Base-by-base conservation (phyloP, 2,329 filamentous ascomycete species). In the Beauveria sp. region DNA sequence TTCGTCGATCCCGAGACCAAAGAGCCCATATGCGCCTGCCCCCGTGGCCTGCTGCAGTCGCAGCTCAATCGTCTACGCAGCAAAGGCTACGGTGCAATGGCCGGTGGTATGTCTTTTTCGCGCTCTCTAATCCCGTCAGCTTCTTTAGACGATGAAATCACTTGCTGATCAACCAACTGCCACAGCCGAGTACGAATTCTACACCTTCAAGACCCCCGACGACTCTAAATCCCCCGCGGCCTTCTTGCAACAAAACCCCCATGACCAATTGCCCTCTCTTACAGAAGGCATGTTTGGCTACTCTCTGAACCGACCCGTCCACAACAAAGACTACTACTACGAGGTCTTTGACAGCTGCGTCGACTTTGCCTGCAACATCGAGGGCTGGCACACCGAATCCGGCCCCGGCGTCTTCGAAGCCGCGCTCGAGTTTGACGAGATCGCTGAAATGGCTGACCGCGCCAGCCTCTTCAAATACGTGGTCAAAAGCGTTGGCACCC, bases 271-370 rank as follows among this genome's bases (percentile, higher is more conserved):
- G 9, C 91, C 91, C 0, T 80, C 89, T 26, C 77, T 97, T 56
- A 96, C 93, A 9, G 90, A 96, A 71, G 93, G 93, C 70, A 96
- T 96, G 93, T 96, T 96, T 69, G 93, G 92, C 63, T 97, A 97
- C 79, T 95, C 90, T 65, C 79, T 96, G 66, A 96, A 90, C 10
- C 82, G 92, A 24, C 90, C 93, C 0, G 85, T 93, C 1, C 91
- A 96, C 71, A 96, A 96, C 74, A 87, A 96, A 75, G 90, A 95
- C 48, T 96, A 93, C 77, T 97, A 90, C 77, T 96, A 96, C 73
- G 86, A 88, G 51, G 84, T 96, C 55, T 96, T 91, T 74, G 85
- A 96, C 66, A 84, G 88, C 0, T 96, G 91, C 76, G 81, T 83
- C 66, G 80, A 85, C 64, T 96, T 96, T 76, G 79, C 82, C 46